phyloP scores from a whole-genome alignment of 2,329 filamentous ascomycete genomes.

The Ramichloridium luteum region DNA sequence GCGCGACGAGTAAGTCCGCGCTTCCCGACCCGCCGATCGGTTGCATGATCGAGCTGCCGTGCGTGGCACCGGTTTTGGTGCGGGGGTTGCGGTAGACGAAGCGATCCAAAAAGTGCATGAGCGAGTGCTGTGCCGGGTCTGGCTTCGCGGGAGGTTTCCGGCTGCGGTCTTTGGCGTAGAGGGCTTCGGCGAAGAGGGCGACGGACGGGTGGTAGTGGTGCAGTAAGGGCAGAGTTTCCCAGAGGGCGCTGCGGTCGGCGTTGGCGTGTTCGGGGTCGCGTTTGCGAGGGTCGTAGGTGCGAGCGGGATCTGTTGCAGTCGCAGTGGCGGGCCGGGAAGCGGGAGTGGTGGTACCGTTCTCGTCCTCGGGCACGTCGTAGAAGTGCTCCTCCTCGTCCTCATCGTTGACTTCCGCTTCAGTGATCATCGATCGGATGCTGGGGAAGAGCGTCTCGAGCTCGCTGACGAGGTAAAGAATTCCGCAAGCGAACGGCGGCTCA shows the following conservation, averaged over 20 bases:
- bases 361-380: constrained; percentile 50
- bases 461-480: constrained; percentile 76
- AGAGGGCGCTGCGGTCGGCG: constrained; percentile 84
- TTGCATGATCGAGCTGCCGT: constrained; percentile 92
- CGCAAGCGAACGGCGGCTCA: constrained; percentile 84
- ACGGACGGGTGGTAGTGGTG: constrained; percentile 90
- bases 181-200: constrained; percentile 61
- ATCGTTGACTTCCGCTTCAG: constrained; percentile 66
- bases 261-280: constrained; percentile 84
- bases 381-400: constrained; percentile 61
- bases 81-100: constrained; percentile 97
- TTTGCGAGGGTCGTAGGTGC: constrained; percentile 72
- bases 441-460: constrained; percentile 72
- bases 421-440: constrained; percentile 63
- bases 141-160: constrained; percentile 72
- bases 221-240: constrained; percentile 75
- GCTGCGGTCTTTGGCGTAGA: constrained; percentile 53
- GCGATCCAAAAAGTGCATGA: constrained; percentile 92
- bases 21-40: constrained; percentile 58
- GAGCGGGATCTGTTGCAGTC: constrained; percentile 18
- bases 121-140: constrained; percentile 75
- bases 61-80: constrained; percentile 45
- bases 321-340: constrained; percentile 11
- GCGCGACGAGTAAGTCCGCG: constrained; percentile 48
- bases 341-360: constrained; percentile 30